Evolutionary conservation across 257 asterid species (phyloP).

Genomic region (Craterostigma plantagineum): DNA sequence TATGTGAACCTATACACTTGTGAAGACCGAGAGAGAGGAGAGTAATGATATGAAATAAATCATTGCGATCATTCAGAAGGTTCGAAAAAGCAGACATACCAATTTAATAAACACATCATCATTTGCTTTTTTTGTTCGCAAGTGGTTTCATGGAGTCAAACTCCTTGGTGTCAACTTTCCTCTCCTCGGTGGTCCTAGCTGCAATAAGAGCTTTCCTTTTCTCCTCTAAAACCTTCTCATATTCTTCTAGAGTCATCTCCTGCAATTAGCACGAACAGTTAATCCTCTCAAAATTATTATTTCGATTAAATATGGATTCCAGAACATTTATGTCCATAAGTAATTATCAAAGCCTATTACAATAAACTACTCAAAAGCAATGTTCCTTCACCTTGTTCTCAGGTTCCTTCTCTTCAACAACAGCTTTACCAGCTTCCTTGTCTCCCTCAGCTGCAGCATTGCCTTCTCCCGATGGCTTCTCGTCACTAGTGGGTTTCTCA

Average conservation of each 20-base stretch:
- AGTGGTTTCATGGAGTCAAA: slow-evolving; percentile 68
- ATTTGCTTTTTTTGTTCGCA: slow-evolving; percentile 50
- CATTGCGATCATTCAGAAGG: not conserved
- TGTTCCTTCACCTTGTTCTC: slow-evolving; percentile 50
- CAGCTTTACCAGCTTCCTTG: slow-evolving; percentile 37
- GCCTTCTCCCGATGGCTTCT: slow-evolving; percentile 37
- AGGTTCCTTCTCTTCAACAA: slow-evolving; percentile 55
- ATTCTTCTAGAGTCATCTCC: slow-evolving; percentile 95
- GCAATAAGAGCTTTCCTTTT: slow-evolving; percentile 58
- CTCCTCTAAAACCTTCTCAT: slow-evolving; percentile 70
- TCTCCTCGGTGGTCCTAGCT: slow-evolving; percentile 44
- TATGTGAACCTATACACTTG: not conserved
- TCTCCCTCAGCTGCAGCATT: slow-evolving; percentile 28
- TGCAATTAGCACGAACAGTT: slow-evolving; percentile 8
- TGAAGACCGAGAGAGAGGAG: not conserved
- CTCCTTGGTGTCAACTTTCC: slow-evolving; percentile 68
- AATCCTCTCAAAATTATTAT: not conserved
- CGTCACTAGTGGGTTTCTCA: slow-evolving; percentile 34
- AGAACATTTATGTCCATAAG: no score
- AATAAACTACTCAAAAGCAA: slow-evolving; percentile 1
- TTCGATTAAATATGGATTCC: no score
- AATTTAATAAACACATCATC: slow-evolving; percentile 62
- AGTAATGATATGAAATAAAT: no score
- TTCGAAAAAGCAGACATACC: slow-evolving; percentile 22
- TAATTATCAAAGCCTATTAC: no score